These are phyloP conservation scores for Globisporangium recalcitrans DNA, from an alignment of 352 stramenopile species.

Conservation along the genomic window DNA sequence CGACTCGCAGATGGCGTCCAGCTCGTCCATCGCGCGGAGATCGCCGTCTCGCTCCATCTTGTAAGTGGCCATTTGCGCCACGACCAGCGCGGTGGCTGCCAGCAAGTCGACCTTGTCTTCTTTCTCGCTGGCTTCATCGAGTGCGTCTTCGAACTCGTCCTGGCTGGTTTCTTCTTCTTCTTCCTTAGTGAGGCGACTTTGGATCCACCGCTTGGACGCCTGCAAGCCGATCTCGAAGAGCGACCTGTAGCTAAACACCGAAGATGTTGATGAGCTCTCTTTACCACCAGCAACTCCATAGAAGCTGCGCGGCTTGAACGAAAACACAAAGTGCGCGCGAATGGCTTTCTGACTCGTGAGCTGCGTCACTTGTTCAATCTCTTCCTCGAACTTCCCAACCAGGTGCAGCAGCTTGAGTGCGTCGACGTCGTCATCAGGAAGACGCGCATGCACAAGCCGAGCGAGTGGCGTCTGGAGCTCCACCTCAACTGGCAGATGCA, in stretches of 20 bases:
- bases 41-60: constrained; percentile 30
- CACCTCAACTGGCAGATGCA: constrained; percentile 1
- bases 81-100: constrained; percentile 24
- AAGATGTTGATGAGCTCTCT: constrained; percentile 6
- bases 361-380: constrained; percentile 19
- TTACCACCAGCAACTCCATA: not conserved
- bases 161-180: not conserved
- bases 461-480: constrained; percentile 6
- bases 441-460: not conserved
- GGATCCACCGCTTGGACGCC: constrained; percentile 12
- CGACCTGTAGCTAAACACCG: constrained; percentile 18
- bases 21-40: constrained; percentile 20
- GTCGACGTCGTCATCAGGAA: constrained; percentile 16
- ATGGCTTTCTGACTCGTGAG: not conserved
- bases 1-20: constrained; percentile 31
- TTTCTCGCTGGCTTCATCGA: constrained; percentile 3
- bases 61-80: constrained; percentile 38
- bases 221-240: constrained; percentile 21
- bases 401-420: constrained; percentile 27
- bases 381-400: constrained; percentile 36
- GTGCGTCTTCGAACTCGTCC: constrained; percentile 1
- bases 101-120: constrained; percentile 27
- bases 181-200: not conserved
- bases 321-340: constrained; percentile 4
- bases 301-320: constrained; percentile 7